Evolutionary conservation across 495 filamentous ascomycete species (phyloP).

Genomic region (Lepidopterella palustris): DNA sequence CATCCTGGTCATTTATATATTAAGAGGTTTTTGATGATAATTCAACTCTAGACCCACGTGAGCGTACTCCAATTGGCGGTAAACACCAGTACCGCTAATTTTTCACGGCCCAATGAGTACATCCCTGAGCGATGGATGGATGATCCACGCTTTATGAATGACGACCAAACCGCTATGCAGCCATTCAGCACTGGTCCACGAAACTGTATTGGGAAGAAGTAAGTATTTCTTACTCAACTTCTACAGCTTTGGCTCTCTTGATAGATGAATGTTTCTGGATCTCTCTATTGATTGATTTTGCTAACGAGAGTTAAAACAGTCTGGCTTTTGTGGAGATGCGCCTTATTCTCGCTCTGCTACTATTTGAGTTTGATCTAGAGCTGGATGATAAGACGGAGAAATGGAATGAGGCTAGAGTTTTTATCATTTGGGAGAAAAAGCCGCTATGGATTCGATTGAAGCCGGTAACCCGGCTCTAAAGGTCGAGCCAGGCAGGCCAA

Average conservation of each 20-base stretch:
- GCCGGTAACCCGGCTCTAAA: no score
- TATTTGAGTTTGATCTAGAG: not conserved
- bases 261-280: no score
- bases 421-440: not conserved
- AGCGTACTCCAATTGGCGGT: not conserved
- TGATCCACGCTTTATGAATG: not conserved
- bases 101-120: not conserved
- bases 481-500: no score
- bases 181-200: not conserved
- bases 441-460: no score
- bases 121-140: not conserved
- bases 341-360: not conserved
- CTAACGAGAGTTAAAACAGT: no score
- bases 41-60: not conserved
- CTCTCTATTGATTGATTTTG: no score
- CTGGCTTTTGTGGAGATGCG: not conserved
- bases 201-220: not conserved
- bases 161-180: not conserved
- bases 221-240: not conserved
- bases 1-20: not conserved
- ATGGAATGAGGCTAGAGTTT: not conserved
- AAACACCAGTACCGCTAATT: not conserved
- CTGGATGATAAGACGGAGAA: not conserved
- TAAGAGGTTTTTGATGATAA: not conserved
- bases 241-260: not conserved